Percentiles rank a stretch among this genome's conserved stretches.
These are phyloP conservation scores for Lentinula sp. DNA, from an alignment of 768 basidiomycete species.

Conservation along the genomic window DNA sequence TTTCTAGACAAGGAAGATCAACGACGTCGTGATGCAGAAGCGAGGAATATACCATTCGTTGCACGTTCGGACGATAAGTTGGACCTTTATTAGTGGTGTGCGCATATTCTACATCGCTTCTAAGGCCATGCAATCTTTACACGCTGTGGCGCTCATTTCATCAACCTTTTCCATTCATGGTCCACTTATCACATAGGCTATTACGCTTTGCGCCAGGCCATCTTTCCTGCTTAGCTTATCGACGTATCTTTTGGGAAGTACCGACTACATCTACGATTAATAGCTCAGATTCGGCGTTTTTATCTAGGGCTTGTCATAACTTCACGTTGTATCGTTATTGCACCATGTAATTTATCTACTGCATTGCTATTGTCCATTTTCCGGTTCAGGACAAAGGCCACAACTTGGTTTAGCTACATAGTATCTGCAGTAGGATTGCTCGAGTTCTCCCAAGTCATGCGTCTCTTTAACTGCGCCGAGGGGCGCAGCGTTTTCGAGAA, in stretches of 20 bases:
- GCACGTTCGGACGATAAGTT: constrained; percentile 59
- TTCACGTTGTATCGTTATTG: not conserved
- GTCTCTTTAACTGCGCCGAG: too few relatives aligned
- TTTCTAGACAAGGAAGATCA: constrained; percentile 70
- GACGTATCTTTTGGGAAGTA: not conserved
- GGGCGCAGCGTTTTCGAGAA: too few relatives aligned
- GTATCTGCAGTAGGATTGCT: too few relatives aligned
- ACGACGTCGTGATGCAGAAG: constrained; percentile 53
- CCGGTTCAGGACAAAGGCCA: too few relatives aligned
- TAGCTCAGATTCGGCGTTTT: not conserved
- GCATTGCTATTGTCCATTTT: not conserved
- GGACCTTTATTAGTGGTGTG: constrained; percentile 45
- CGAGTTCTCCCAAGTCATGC: too few relatives aligned
- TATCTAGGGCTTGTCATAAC: not conserved
- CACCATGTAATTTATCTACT: not conserved
- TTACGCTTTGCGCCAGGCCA: not conserved
- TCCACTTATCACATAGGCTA: not conserved
- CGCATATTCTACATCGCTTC: not conserved
- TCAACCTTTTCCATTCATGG: not conserved
- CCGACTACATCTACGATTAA: not conserved
- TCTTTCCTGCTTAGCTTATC: not conserved
- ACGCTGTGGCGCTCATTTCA: not conserved
- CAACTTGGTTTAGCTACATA: too few relatives aligned
- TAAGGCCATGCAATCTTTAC: not conserved
- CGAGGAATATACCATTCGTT: constrained; percentile 50